Conservation (phyloP, 2,329 filamentous ascomycete genomes). For the Fusarium continuum region DNA sequence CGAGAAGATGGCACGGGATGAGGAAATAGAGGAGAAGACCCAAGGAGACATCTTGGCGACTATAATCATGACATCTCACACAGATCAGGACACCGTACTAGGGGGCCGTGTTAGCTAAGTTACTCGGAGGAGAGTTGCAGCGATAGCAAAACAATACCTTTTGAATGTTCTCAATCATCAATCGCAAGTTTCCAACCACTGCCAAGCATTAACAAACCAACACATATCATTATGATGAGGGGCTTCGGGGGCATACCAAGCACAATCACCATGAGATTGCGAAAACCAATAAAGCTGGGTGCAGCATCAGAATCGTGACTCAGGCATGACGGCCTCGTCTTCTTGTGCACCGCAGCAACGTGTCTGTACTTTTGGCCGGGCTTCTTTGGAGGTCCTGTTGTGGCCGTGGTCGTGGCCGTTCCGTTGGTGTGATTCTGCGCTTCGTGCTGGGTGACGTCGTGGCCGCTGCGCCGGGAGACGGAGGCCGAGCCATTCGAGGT, state of each 20-base stretch:
- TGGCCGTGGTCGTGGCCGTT: conserved; percentile 38
- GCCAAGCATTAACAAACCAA: conserved; percentile 30
- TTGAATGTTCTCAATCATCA: conserved; percentile 97
- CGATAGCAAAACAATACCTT: conserved; percentile 67
- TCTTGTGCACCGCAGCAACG: conserved; percentile 84
- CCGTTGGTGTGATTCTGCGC: conserved; percentile 34
- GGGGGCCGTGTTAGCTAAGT: conserved; percentile 10
- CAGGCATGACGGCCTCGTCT: conserved; percentile 77
- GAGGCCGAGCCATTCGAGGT: conserved; percentile 41
- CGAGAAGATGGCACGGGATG: conserved; percentile 89
- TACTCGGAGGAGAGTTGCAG: neutral
- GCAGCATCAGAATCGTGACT: conserved; percentile 80
- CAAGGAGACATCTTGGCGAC: conserved; percentile 77
- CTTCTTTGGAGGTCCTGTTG: conserved; percentile 32
- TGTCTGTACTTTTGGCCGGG: conserved; percentile 79
- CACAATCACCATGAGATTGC: conserved; percentile 96
- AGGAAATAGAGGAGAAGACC: conserved; percentile 83
- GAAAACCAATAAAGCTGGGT: conserved; percentile 91
- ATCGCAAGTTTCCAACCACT: conserved; percentile 92
- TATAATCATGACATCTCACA: conserved; percentile 87
- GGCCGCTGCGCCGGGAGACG: conserved; percentile 40
- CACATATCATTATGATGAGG: conserved; percentile 21
- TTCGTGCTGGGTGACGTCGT: conserved; percentile 44
- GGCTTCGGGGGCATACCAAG: conserved; percentile 65
- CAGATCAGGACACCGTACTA: conserved; percentile 96